These are phyloP conservation scores for Penicillium argentinense DNA, from an alignment of 495 filamentous ascomycete genomes.

Conservation along the genomic window DNA sequence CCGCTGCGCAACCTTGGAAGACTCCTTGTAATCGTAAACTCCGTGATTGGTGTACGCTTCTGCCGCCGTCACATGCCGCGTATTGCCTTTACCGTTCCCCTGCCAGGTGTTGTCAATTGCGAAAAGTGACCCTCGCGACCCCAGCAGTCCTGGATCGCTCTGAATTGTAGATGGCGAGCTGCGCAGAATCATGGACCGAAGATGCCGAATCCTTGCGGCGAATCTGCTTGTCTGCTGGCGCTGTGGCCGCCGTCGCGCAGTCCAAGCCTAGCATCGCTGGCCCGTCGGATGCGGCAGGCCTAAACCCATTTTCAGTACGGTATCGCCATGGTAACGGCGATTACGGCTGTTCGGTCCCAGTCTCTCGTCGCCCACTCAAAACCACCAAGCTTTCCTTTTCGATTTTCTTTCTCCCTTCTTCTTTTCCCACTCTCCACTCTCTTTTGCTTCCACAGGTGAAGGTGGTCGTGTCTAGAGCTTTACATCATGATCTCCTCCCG, in stretches of 20 bases:
- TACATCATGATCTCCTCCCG: slow-evolving; percentile 56
- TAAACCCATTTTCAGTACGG: slow-evolving; percentile 36
- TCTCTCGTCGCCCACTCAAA: slow-evolving; percentile 44
- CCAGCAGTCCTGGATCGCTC: not conserved
- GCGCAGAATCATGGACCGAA: not conserved
- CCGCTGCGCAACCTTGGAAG: not conserved
- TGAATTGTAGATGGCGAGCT: not conserved
- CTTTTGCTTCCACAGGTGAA: slow-evolving; percentile 40
- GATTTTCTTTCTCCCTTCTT: slow-evolving; percentile 34
- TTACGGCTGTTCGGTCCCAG: slow-evolving; percentile 48
- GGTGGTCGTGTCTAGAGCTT: slow-evolving; percentile 43
- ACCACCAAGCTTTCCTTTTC: slow-evolving; percentile 47
- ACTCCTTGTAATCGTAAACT: slow-evolving; percentile 23
- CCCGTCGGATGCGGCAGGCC: slow-evolving; percentile 23
- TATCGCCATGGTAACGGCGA: slow-evolving; percentile 39
- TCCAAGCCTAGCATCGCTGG: not conserved
- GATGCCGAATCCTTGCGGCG: not conserved
- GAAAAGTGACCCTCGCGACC: not conserved
- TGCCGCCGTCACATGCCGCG: slow-evolving; percentile 29
- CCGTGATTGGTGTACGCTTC: slow-evolving; percentile 24
- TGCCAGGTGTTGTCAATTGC: not conserved
- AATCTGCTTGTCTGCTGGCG: not conserved
- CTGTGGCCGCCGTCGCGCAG: not conserved
- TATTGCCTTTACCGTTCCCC: slow-evolving; percentile 21
- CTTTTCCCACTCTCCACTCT: slow-evolving; percentile 38